Conservation (phyloP, 78 protist species). For the Protostelium mycophagum region DNA sequence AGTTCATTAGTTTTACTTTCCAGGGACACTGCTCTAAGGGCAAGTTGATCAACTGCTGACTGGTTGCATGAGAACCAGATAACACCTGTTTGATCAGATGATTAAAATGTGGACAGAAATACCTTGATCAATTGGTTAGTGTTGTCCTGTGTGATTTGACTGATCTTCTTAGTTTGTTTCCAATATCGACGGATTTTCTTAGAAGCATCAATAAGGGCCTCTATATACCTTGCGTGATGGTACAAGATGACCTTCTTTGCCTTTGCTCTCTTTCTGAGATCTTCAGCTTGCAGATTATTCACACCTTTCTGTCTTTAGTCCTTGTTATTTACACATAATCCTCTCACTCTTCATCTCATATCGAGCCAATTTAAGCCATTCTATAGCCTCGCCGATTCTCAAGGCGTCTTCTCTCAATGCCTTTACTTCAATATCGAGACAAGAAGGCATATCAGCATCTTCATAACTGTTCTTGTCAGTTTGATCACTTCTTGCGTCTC, state of each 20-base stretch:
- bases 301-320: neutral
- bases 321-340: neutral
- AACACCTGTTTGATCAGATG: neutral
- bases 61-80: neutral
- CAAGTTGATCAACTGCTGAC: neutral
- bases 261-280: neutral
- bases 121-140: neutral
- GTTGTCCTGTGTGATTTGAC: neutral
- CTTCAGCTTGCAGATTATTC: neutral
- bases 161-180: neutral
- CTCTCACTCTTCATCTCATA: neutral
- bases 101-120: neutral
- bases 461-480: neutral
- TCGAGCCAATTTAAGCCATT: neutral
- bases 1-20: neutral
- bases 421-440: neutral
- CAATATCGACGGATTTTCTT: neutral
- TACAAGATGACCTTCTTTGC: neutral
- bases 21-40: neutral
- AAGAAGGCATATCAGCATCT: neutral
- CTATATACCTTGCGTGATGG: neutral
- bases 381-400: neutral
- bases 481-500: neutral
- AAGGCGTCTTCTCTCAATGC: neutral
- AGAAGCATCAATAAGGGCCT: neutral